phyloP scores from a whole-genome alignment of 1,284 basidiomycete genomes.

The Pseudomicrostroma phylloplanum region DNA sequence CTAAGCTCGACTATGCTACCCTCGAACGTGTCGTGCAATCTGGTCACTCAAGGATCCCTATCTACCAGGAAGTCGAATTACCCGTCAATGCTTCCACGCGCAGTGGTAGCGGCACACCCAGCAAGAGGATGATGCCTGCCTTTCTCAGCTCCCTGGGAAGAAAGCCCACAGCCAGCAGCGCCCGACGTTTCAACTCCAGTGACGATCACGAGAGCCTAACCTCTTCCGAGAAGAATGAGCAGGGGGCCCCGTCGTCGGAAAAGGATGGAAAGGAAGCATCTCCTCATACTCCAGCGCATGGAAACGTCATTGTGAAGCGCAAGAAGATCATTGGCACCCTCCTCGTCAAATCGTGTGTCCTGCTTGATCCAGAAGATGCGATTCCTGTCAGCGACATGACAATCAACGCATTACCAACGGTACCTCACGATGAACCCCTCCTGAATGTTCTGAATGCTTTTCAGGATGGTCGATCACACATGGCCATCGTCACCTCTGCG shows the following conservation, averaged over 20 bases:
- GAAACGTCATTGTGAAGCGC: constrained; percentile 28
- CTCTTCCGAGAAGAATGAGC: constrained; percentile 11
- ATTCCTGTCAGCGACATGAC: constrained; percentile 46
- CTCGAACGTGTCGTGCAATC: constrained; percentile 68
- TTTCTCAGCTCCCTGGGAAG: constrained; percentile 24
- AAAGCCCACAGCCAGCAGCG: constrained; percentile 52
- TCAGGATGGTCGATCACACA: constrained; percentile 83
- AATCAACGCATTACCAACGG: constrained; percentile 71
- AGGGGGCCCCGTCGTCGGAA: neutral
- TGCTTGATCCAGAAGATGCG: constrained; percentile 72
- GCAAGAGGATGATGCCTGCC: constrained; percentile 13
- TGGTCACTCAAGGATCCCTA: constrained; percentile 64
- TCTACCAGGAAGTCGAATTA: constrained; percentile 54
- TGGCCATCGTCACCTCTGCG: constrained; percentile 68
- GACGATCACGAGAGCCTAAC: neutral
- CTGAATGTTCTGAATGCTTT: constrained; percentile 82
- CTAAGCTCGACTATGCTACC: constrained; percentile 70
- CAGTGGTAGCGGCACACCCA: constrained; percentile 26
- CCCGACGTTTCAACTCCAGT: constrained; percentile 51
- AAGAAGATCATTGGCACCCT: constrained; percentile 76
- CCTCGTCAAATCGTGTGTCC: constrained; percentile 76
- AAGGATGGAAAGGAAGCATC: neutral
- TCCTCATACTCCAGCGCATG: neutral
- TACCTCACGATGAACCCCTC: constrained; percentile 76
- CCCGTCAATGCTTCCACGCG: constrained; percentile 10